Base-by-base conservation (phyloP, 1,284 basidiomycete genomes). In the Sporisorium graminicola region DNA sequence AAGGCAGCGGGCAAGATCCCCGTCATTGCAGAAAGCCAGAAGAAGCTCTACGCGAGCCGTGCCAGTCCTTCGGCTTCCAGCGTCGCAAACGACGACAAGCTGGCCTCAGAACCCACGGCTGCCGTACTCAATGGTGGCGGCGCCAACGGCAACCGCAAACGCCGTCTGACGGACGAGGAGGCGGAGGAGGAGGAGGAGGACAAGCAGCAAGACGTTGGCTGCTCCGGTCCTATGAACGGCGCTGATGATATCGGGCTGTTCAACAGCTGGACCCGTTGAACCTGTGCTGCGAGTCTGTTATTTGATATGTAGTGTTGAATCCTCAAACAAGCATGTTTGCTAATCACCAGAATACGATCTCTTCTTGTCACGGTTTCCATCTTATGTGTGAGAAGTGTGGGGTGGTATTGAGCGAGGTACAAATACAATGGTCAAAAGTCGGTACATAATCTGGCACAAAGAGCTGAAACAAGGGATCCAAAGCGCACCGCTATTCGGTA, bases 151-250 rank as follows among this genome's bases (percentile, higher is more conserved):
- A 67, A 67, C 55, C 49, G 74, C 13, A 76, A 72, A 37, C 61
- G 68, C 6, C 50, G 74, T 10, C 58, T 76, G 26, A 62, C 40
- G 29, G 61, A 63, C 3, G 65, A 72, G 16, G 74, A 73, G 49
- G 65, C 71, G 16, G 74, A 73, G 49, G 16, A 63, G 5, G 65
- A 70, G 27, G 65, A 74, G 44, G 67, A 80, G 47, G 78, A 75
- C 22, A 54, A 74, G 27, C 76, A 82, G 58, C 59, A 71, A n/a
- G 18, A 57, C 18, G 43, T 71, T 14, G 78, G 77, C 26, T 84
- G 82, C 57, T 80, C 77, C 12, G 82, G 83, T 14, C 82, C 83
- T 12, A 81, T 85, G 81, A 83, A 84, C 31, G 83, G 82, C 43
- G 81, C 82, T 2, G 83, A 84, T 49, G 83, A 84, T 47, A 74